Evolutionary conservation across 768 basidiomycete species (phyloP).

Genomic region (Candolleomyces efflorescens): DNA sequence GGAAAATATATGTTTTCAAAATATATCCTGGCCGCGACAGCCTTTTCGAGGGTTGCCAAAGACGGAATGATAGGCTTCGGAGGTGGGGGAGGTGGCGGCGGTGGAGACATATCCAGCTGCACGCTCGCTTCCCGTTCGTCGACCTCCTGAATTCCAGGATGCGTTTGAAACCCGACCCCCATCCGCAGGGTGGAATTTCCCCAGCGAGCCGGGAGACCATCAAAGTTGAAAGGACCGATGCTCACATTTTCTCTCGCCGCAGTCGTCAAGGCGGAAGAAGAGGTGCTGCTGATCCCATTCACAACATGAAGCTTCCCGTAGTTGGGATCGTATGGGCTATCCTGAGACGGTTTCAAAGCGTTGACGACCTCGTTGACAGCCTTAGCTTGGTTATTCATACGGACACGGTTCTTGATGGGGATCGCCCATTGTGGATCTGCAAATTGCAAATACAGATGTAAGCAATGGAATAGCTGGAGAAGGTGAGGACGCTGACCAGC

Average conservation of each 20-base stretch:
- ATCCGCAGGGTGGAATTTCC: slow-evolving; percentile 60
- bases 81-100: slow-evolving; percentile 31
- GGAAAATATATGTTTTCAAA: slow-evolving; percentile 91
- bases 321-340: slow-evolving; percentile 35
- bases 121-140: slow-evolving; percentile 32
- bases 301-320: slow-evolving; percentile 67
- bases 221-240: slow-evolving; percentile 38
- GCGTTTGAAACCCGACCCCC: slow-evolving; percentile 56
- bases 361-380: slow-evolving; percentile 77
- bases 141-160: slow-evolving; percentile 63
- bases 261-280: slow-evolving; percentile 71
- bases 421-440: slow-evolving; percentile 85
- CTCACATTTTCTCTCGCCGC: slow-evolving; percentile 68
- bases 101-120: slow-evolving; percentile 19
- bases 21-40: slow-evolving; percentile 88
- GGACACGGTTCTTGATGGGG: slow-evolving; percentile 79
- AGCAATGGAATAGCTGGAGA: slow-evolving; percentile 13
- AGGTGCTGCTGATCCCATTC: slow-evolving; percentile 68
- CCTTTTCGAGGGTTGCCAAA: slow-evolving; percentile 88
- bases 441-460: slow-evolving; percentile 18
- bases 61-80: slow-evolving; percentile 75
- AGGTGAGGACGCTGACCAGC: slow-evolving; percentile 53
- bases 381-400: slow-evolving; percentile 60
- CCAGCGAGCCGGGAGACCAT: slow-evolving; percentile 50
- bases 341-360: slow-evolving; percentile 56